Base-by-base conservation (phyloP, 352 stramenopile genomes). In the Phytopythium litorale region DNA sequence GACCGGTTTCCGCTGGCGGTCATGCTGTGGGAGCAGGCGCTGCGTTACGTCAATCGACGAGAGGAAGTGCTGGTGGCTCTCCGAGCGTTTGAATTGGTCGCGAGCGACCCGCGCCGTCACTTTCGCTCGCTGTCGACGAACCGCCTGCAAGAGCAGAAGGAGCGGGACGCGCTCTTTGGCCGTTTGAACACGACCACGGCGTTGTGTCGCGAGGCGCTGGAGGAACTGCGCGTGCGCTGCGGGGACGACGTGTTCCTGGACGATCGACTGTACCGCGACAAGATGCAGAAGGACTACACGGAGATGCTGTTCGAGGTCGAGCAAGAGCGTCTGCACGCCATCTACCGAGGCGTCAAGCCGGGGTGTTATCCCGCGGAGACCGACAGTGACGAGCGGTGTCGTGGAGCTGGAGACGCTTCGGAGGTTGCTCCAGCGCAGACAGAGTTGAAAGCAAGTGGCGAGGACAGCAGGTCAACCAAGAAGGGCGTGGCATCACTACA, bases 201-300 rank as follows among this genome's bases (percentile, higher is more conserved):
- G 21, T 33, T 76, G 16, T 89, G 82, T 49, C 50, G 69, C 0
- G 70, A 83, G 57, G 72, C 70, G 23, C 70, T 89, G 21, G 68
- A 80, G 19, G 70, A 89, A 45, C 64, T 92, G 1, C 66, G 68
- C 7, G 72, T 66, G 16, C 65, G 64, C 15, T 88, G 76, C 56
- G 69, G 68, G 0, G 82, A 92, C 38, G 64, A 52, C 0, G 62
- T 89, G 21, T 78, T 58, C 38, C 64, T 84, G 7, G 70, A 73
- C 50, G 64, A 76, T 49, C 77, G 78, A 1, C 13, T 65, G 15
- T 92, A 92, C 28, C 53, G 59, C 5, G 75, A 89, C 5, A 91
- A 92, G 67, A 90, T 92, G 76, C 74, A 78, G 38, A 89, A 87
- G 53, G 80, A 92, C 50, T 92, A 92, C 68, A 89, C 76, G 0